Evolutionary conservation across 768 basidiomycete species (phyloP).

Genomic region (Suillus decipiens): DNA sequence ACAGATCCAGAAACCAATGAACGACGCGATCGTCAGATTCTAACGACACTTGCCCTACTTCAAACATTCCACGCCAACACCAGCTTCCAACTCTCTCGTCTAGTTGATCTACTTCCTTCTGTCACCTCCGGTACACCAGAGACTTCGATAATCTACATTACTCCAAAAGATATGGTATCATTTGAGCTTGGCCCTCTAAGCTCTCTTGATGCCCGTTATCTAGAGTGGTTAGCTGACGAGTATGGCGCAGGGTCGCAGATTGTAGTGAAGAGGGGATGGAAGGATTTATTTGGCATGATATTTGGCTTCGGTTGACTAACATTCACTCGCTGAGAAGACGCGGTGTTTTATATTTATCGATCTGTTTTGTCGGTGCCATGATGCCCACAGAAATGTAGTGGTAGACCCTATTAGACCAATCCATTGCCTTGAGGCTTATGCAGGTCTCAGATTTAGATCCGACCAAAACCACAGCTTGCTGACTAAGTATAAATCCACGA

Average conservation of each 20-base stretch:
- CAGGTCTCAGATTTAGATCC: neutral
- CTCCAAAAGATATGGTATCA: constrained; percentile 61
- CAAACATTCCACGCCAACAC: constrained; percentile 71
- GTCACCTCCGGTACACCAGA: constrained; percentile 17
- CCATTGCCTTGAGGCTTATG: neutral
- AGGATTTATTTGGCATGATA: constrained; percentile 45
- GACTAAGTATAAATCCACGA: constrained; percentile 1
- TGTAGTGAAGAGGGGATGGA: constrained; percentile 47
- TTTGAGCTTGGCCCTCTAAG: constrained; percentile 80
- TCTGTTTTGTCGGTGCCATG: neutral
- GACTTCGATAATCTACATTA: constrained; percentile 43
- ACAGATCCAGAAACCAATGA: constrained; percentile 18
- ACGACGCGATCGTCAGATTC: constrained; percentile 38
- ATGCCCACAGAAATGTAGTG: neutral
- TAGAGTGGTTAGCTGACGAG: constrained; percentile 76
- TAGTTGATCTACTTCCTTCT: constrained; percentile 30
- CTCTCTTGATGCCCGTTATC: constrained; percentile 65
- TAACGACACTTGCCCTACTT: constrained; percentile 59
- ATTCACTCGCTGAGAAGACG: neutral
- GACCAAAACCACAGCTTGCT: neutral
- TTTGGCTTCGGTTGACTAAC: constrained; percentile 40
- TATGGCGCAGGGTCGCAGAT: constrained; percentile 50
- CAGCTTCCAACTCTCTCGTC: constrained; percentile 54
- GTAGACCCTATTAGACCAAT: neutral
- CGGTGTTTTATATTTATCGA: constrained; percentile 3